A percentile compares a stretch with the other conserved stretches of the same genome.
phyloP scores from a whole-genome alignment of 495 filamentous ascomycete species.

The Xanthoparmelia taractica region DNA sequence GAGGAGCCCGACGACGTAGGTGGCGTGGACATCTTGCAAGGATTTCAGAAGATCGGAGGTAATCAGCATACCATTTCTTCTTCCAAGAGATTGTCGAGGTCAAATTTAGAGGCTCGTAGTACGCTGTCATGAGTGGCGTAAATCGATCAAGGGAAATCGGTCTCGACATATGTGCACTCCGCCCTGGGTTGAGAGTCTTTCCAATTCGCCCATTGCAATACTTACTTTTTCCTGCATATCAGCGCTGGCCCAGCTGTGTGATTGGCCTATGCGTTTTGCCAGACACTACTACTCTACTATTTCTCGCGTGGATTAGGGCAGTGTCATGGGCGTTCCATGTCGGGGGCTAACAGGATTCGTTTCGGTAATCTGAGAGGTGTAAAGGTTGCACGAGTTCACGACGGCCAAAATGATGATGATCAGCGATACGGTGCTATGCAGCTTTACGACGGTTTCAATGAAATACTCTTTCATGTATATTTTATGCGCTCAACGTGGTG shows the following conservation, averaged over 20 bases:
- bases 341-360: background rate
- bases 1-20: constrained; percentile 56
- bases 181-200: background rate
- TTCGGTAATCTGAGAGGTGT: background rate
- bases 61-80: constrained; percentile 33
- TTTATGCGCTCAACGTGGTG: background rate
- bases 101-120: constrained; percentile 37
- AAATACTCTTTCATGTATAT: background rate
- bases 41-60: constrained; percentile 81
- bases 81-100: constrained; percentile 32
- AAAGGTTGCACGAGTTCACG: background rate
- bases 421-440: background rate
- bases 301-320: background rate
- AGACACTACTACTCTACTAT: background rate
- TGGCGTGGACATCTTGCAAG: constrained; percentile 76
- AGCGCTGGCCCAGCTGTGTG: background rate
- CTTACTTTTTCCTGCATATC: background rate
- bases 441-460: background rate
- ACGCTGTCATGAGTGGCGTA: too few species aligned
- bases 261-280: background rate
- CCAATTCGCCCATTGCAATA: background rate
- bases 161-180: background rate
- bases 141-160: background rate
- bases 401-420: background rate
- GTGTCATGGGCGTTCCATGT: background rate